Evolutionary conservation across 1,284 basidiomycete species (phyloP).

Genomic region (Pseudozyma thailandica): DNA sequence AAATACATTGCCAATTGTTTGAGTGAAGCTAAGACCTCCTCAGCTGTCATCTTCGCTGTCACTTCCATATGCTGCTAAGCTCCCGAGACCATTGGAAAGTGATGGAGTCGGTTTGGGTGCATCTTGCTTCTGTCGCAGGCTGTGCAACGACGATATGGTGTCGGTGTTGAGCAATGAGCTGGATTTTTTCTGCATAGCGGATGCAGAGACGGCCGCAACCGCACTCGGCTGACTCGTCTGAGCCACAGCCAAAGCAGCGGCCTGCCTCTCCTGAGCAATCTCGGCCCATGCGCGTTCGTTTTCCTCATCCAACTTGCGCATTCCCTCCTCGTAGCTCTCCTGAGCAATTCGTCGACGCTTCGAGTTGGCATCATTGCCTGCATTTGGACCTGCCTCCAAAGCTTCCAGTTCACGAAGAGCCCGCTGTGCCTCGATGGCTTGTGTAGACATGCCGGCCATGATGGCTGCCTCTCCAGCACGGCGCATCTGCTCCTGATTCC

Average conservation of each 20-base stretch:
- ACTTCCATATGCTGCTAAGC: constrained; percentile 61
- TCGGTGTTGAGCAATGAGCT: constrained; percentile 42
- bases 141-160: constrained; percentile 38
- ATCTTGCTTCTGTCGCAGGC: constrained; percentile 3
- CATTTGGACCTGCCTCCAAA: constrained; percentile 25
- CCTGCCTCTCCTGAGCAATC: constrained; percentile 40
- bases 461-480: constrained; percentile 54
- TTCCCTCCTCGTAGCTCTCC: constrained; percentile 53
- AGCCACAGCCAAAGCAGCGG: constrained; percentile 18
- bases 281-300: constrained; percentile 62
- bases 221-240: constrained; percentile 5
- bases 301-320: constrained; percentile 59
- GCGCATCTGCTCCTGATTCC: constrained; percentile 49
- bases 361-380: constrained; percentile 21
- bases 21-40: neutral
- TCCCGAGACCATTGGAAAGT: constrained; percentile 44
- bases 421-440: constrained; percentile 48
- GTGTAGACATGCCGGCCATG: constrained; percentile 49
- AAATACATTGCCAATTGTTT: too few species aligned
- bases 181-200: constrained; percentile 1
- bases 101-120: constrained; percentile 2
- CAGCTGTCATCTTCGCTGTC: constrained; percentile 56
- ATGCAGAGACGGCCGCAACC: constrained; percentile 1
- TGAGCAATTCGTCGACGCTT: constrained; percentile 51
- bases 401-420: constrained; percentile 48